Base-by-base conservation (phyloP, 2,329 filamentous ascomycete genomes). In the Teratosphaeria epicoccoides region DNA sequence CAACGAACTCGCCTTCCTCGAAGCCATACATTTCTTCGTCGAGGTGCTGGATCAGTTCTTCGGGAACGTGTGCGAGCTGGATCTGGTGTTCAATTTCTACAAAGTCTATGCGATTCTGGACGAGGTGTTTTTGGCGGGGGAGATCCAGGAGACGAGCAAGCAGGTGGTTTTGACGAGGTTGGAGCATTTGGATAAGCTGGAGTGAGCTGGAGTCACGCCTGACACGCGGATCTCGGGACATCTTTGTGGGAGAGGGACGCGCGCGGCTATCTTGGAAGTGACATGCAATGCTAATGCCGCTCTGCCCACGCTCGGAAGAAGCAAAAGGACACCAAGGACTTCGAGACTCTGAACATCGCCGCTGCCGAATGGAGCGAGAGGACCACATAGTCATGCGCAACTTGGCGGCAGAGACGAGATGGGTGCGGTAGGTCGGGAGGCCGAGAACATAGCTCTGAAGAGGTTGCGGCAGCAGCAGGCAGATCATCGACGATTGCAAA, bases 1-100 rank as follows among this genome's bases (percentile, higher is more conserved):
- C 72, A 98, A 97, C 72, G 93, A 98, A 76, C 77, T 98, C 55
- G 91, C 93, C 24, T 97, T 89, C 66, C 79, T 98, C 54, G 93
- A 98, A 73, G 93, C 90, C 6, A 96, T 98, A 66, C 93, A 98
- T 73, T 98, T 98, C 77, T 98, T 98, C 66, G 93, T 98, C 63
- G 93, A 98, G 75, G 93, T 98, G 56, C 79, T 98, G 63, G 93
- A 98, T 77, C 84, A 90, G 65, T 98, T 98, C 74, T 98, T 98
- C 70, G 93, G 93, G 59, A 98, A 98, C 70, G 93, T 98, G 53
- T 98, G 93, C 74, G 93, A 98, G 76, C 77, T 98, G 68, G 93
- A 98, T 73, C 75, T 98, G 68, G 81, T 84, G 17, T 84, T 84
- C 65, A 84, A 84, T 60, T 84, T 84, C 59, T 84, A 84, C 68